A percentile compares a stretch with the other conserved stretches of the same genome.
These are phyloP conservation scores for Coriolopsis trogii DNA, from an alignment of 1,284 basidiomycete genomes.

Conservation along the genomic window DNA sequence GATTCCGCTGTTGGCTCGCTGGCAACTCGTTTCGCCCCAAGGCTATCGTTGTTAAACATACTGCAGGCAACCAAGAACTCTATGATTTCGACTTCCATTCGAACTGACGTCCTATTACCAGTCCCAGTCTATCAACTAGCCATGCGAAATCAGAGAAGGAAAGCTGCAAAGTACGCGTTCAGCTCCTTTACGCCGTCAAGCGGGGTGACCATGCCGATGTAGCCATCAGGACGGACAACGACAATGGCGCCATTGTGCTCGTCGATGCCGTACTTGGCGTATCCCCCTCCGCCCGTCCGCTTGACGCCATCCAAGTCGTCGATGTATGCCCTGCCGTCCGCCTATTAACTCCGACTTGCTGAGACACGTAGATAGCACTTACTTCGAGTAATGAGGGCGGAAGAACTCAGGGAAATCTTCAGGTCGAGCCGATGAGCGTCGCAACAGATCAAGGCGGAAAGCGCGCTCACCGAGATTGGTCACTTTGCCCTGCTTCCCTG, in stretches of 20 bases:
- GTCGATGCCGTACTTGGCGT: slow-evolving; percentile 55
- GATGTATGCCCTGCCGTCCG: slow-evolving; percentile 32
- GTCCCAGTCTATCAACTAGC: not conserved
- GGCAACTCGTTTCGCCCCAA: too few relatives aligned
- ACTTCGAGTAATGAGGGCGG: slow-evolving; percentile 71
- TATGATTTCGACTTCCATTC: too few relatives aligned
- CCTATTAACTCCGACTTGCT: too few relatives aligned
- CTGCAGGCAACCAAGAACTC: too few relatives aligned
- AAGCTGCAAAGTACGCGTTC: slow-evolving; percentile 52
- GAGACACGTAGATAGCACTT: slow-evolving; percentile 22
- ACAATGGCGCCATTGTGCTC: slow-evolving; percentile 57
- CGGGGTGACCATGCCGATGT: slow-evolving; percentile 59
- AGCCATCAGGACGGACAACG: slow-evolving; percentile 74
- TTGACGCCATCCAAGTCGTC: slow-evolving; percentile 38
- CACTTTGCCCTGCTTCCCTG: slow-evolving; percentile 48
- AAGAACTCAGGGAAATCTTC: slow-evolving; percentile 49
- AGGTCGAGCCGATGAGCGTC: too few relatives aligned
- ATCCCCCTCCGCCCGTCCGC: slow-evolving; percentile 41
- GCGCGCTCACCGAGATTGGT: slow-evolving; percentile 38
- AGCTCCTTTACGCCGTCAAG: slow-evolving; percentile 47
- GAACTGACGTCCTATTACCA: not conserved
- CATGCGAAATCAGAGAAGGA: slow-evolving; percentile 27
- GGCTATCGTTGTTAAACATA: too few relatives aligned
- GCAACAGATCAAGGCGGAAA: not conserved
- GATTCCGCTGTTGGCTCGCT: too few relatives aligned